Evolutionary conservation across 2,329 filamentous ascomycete genomes (phyloP).

Genomic region (Fusarium redolens): DNA sequence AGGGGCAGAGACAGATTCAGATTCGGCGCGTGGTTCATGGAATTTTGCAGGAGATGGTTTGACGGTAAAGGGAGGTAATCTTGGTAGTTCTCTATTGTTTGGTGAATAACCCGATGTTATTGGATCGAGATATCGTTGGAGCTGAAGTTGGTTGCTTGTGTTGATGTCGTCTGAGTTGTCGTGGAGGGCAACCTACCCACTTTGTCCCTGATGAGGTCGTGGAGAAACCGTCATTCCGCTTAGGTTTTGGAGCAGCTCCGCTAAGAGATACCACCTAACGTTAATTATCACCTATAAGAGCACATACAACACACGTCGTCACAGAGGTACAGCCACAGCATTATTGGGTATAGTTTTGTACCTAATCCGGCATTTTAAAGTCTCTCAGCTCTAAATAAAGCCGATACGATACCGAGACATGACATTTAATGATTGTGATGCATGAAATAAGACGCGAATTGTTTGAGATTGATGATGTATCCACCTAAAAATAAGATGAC

Average conservation of each 20-base stretch:
- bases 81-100: not conserved
- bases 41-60: constrained; percentile 24
- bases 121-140: constrained; percentile 6
- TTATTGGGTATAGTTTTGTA: constrained; percentile 20
- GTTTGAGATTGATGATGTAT: constrained; percentile 35
- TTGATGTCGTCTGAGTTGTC: constrained; percentile 41
- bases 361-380: constrained; percentile 14
- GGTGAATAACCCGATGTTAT: not conserved
- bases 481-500: constrained; percentile 3
- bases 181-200: constrained; percentile 42
- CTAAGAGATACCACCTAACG: constrained; percentile 7
- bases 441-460: constrained; percentile 23
- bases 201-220: constrained; percentile 36
- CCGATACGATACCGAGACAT: not conserved
- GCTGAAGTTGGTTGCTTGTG: constrained; percentile 15
- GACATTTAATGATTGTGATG: not conserved
- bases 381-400: not conserved
- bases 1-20: constrained; percentile 50
- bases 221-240: constrained; percentile 44
- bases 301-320: constrained; percentile 19
- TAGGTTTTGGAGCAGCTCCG: constrained; percentile 23
- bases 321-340: constrained; percentile 33
- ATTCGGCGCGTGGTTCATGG: constrained; percentile 49
- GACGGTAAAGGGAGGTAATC: not conserved
- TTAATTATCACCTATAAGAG: not conserved